Evolutionary conservation across 1,284 basidiomycete species (phyloP).

Genomic region (Testicularia cyperi): DNA sequence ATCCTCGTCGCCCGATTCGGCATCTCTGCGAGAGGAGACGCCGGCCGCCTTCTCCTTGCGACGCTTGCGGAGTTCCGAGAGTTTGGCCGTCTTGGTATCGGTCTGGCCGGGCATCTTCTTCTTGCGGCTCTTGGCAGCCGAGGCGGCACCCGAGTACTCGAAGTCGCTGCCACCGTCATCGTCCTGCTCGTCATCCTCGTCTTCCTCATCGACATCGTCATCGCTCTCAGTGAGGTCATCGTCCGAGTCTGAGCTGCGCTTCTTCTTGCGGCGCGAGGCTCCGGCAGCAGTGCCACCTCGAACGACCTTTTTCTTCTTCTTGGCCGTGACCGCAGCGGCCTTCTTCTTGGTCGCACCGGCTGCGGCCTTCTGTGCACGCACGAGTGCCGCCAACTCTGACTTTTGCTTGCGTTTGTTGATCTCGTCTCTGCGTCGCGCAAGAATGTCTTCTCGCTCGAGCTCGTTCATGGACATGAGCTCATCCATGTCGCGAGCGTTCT

Average conservation of each 20-base stretch:
- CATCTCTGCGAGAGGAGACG: not conserved
- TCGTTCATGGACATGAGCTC: conserved; percentile 78
- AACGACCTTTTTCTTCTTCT: conserved; percentile 8
- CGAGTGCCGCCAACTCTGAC: conserved; percentile 73
- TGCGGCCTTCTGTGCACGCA: conserved; percentile 67
- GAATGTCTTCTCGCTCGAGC: conserved; percentile 81
- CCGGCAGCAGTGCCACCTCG: too few species aligned
- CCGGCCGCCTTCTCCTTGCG: conserved; percentile 40
- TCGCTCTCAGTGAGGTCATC: conserved; percentile 51
- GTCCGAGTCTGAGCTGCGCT: conserved; percentile 1
- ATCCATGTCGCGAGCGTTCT: conserved; percentile 77
- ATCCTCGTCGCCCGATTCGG: conserved; percentile 32
- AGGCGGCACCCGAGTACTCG: conserved; percentile 66
- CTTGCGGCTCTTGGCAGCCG: conserved; percentile 75
- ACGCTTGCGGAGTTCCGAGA: conserved; percentile 44
- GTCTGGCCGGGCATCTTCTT: conserved; percentile 66
- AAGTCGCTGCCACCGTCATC: conserved; percentile 68
- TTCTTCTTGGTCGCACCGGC: conserved; percentile 34
- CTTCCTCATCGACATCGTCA: conserved; percentile 64
- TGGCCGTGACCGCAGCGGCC: conserved; percentile 4
- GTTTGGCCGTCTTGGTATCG: conserved; percentile 42
- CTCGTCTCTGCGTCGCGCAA: conserved; percentile 77
- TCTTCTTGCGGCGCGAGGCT: not conserved
- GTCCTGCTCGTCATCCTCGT: conserved; percentile 67
- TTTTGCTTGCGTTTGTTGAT: conserved; percentile 76